Percentiles rank a stretch among this genome's conserved stretches.
These are phyloP conservation scores for Phytopythium boreale DNA, from an alignment of 352 stramenopile genomes.

Conservation along the genomic window DNA sequence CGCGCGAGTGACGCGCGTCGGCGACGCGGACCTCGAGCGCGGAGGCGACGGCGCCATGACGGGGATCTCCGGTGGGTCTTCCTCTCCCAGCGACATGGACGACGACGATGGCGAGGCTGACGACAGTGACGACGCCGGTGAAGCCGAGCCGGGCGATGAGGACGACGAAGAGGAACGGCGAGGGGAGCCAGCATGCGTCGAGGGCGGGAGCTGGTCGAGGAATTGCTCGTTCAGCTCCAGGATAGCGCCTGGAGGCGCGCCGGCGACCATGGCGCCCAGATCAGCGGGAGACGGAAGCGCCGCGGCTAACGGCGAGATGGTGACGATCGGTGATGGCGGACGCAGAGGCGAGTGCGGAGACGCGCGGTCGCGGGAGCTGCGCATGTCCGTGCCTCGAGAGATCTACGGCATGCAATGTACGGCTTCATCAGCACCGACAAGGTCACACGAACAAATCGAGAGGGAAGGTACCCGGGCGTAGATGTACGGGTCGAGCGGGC, in stretches of 20 bases:
- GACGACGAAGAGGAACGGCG: background rate
- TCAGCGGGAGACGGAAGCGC: background rate
- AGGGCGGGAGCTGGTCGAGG: background rate
- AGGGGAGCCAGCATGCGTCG: background rate
- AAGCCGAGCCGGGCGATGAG: background rate
- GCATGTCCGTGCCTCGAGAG: slow-evolving; percentile 4
- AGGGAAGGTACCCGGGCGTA: slow-evolving; percentile 32
- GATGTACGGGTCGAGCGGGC: slow-evolving; percentile 48
- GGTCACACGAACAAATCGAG: background rate
- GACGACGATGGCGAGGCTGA: background rate
- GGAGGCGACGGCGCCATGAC: background rate
- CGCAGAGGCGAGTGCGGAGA: background rate
- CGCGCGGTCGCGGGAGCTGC: background rate
- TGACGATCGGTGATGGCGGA: background rate
- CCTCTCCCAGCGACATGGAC: slow-evolving; percentile 1
- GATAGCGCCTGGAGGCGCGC: background rate
- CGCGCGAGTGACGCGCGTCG: background rate
- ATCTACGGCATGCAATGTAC: background rate
- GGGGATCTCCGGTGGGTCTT: background rate
- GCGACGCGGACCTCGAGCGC: background rate
- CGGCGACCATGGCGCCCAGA: background rate
- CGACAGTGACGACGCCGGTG: background rate
- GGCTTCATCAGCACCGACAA: background rate
- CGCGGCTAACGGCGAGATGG: background rate
- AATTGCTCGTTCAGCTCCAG: slow-evolving; percentile 3